Conservation (phyloP, 805 yeast species). For the Novakomyces olei region DNA sequence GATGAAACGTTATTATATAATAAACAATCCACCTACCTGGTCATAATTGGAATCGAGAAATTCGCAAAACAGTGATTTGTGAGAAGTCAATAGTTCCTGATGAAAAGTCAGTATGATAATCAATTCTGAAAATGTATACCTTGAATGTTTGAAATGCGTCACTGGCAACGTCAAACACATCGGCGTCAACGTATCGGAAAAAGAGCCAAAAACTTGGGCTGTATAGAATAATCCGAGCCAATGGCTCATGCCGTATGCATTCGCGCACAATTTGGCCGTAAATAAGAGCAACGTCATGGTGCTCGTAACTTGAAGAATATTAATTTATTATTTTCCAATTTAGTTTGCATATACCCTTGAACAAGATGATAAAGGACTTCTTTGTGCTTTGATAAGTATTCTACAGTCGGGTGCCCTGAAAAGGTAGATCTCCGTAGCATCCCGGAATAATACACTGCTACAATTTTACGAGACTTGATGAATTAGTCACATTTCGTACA, state of each 20-base stretch:
- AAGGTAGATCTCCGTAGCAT: conserved; percentile 61
- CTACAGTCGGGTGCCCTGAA: conserved; percentile 64
- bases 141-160: conserved; percentile 61
- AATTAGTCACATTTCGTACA: too few relatives aligned
- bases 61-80: conserved; percentile 45
- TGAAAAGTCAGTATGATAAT: background rate
- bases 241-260: conserved; percentile 54
- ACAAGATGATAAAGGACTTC: conserved; percentile 40
- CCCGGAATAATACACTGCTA: conserved; percentile 46
- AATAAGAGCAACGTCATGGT: conserved; percentile 46
- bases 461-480: conserved; percentile 71
- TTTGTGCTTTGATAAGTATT: conserved; percentile 48
- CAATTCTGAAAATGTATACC: conserved; percentile 9
- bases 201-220: conserved; percentile 50
- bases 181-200: conserved; percentile 52
- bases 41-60: conserved; percentile 41
- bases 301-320: conserved; percentile 41
- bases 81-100: conserved; percentile 39
- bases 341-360: too few relatives aligned
- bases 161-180: conserved; percentile 73
- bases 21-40: too few relatives aligned
- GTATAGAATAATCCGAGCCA: conserved; percentile 40
- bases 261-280: conserved; percentile 67
- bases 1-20: background rate
- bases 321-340: conserved; percentile 8